These are phyloP conservation scores for Cyberlindnera japonica DNA, from an alignment of 805 yeast genomes.

Conservation along the genomic window DNA sequence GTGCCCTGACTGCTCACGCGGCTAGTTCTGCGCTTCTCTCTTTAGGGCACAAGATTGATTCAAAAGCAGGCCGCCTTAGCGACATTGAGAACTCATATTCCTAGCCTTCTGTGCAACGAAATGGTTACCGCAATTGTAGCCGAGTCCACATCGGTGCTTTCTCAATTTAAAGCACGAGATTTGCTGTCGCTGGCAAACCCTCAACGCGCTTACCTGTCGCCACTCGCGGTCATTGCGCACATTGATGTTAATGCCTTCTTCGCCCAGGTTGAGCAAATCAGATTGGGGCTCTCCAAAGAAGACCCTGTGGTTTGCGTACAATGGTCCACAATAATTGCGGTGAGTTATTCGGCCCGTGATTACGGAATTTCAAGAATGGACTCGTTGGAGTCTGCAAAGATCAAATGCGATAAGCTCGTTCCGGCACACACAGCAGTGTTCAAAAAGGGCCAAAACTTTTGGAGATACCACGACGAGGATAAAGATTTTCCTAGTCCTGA, in stretches of 20 bases:
- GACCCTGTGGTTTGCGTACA: constrained; percentile 94
- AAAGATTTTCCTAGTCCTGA: constrained; percentile 52
- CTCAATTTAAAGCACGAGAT: constrained; percentile 47
- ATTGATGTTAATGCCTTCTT: constrained; percentile 93
- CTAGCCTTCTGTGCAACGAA: neutral
- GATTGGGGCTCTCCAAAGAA: constrained; percentile 58
- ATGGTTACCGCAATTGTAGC: neutral
- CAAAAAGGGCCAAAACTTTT: constrained; percentile 76
- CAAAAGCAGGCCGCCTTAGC: neutral
- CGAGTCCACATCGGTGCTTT: constrained; percentile 1
- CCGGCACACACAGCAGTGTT: constrained; percentile 94
- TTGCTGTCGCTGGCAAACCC: constrained; percentile 45
- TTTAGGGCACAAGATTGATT: neutral
- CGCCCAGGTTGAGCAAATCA: constrained; percentile 86
- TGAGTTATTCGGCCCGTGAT: constrained; percentile 82
- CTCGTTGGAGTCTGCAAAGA: constrained; percentile 57
- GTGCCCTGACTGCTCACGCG: too few species aligned
- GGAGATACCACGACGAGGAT: constrained; percentile 64
- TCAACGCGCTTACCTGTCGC: constrained; percentile 51
- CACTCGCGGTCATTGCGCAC: constrained; percentile 76
- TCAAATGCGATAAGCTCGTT: constrained; percentile 72
- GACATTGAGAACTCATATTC: too few species aligned
- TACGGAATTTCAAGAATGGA: constrained; percentile 82
- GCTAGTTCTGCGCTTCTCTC: too few species aligned
- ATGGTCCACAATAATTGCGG: constrained; percentile 89